These are phyloP conservation scores for Plantago major DNA, from an alignment of 257 asterid species.

Conservation along the genomic window DNA sequence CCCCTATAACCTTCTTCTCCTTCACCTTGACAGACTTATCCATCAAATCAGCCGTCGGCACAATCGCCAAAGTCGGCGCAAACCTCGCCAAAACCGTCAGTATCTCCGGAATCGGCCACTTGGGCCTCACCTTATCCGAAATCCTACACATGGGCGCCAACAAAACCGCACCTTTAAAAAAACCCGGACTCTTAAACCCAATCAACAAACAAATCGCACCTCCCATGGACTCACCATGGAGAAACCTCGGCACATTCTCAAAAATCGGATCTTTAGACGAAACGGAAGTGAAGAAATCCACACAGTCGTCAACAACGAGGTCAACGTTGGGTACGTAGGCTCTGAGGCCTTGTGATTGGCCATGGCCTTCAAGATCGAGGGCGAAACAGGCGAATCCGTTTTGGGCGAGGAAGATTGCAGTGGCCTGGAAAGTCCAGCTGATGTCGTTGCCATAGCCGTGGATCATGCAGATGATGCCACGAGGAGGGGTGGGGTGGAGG, in stretches of 20 bases:
- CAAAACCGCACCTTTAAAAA: slow-evolving; percentile 60
- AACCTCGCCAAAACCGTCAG: slow-evolving; percentile 45
- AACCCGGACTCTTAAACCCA: slow-evolving; percentile 37
- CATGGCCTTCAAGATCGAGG: slow-evolving; percentile 91
- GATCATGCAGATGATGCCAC: slow-evolving; percentile 74
- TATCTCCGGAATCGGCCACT: slow-evolving; percentile 75
- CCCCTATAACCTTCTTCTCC: slow-evolving; percentile 50
- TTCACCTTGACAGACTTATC: slow-evolving; percentile 77
- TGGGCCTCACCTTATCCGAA: slow-evolving; percentile 72
- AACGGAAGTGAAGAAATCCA: slow-evolving; percentile 37
- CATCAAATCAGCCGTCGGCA: slow-evolving; percentile 75
- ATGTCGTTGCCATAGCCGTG: slow-evolving; percentile 89
- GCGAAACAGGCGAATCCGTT: slow-evolving; percentile 76
- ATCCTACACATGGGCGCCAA: slow-evolving; percentile 86
- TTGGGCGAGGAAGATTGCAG: slow-evolving; percentile 80
- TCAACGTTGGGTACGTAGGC: slow-evolving; percentile 75
- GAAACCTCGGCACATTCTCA: slow-evolving; percentile 32
- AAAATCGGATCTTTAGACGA: slow-evolving; percentile 34
- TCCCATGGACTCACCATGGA: slow-evolving; percentile 83
- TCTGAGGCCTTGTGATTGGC: slow-evolving; percentile 75
- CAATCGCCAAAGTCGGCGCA: slow-evolving; percentile 65
- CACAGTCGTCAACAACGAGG: slow-evolving; percentile 49
- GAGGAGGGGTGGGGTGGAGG: slow-evolving; percentile 35
- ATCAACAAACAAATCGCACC: slow-evolving; percentile 77
- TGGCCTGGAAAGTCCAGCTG: slow-evolving; percentile 87